Conservation (phyloP, 1,284 basidiomycete genomes). For the Cutaneotrichosporon cyanovorans region DNA sequence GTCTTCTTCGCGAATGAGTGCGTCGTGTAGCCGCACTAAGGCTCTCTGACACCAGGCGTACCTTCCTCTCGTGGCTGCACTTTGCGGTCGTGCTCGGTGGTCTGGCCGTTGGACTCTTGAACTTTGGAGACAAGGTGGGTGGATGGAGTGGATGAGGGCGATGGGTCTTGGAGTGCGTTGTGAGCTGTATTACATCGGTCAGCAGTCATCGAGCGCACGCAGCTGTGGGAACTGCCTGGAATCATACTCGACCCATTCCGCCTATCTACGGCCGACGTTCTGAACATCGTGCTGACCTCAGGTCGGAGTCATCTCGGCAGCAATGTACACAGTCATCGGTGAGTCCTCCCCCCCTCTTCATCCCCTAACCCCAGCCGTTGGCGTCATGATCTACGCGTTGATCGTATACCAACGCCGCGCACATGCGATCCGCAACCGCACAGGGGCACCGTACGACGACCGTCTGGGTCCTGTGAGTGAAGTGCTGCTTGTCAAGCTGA, state of each 20-base stretch:
- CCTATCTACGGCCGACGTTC: too few species aligned
- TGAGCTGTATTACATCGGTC: too few species aligned
- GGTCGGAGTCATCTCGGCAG: constrained; percentile 46
- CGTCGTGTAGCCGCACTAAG: constrained; percentile 7
- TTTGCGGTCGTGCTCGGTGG: constrained; percentile 90
- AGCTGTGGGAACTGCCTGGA: too few species aligned
- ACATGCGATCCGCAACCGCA: constrained; percentile 80
- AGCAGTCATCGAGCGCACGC: too few species aligned
- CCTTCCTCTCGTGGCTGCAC: constrained; percentile 93
- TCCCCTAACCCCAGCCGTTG: constrained; percentile 61
- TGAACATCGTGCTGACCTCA: constrained; percentile 10
- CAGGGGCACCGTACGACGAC: constrained; percentile 94
- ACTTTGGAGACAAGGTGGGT: constrained; percentile 85
- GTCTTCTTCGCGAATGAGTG: constrained; percentile 86
- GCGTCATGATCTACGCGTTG: constrained; percentile 91
- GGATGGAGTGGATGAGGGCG: not conserved
- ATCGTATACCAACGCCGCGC: constrained; percentile 96
- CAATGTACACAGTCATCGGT: constrained; percentile 47
- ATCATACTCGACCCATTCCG: too few species aligned
- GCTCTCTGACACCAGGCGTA: constrained; percentile 45
- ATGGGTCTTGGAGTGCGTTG: too few species aligned
- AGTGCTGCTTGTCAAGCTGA: constrained; percentile 21
- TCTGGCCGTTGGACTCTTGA: constrained; percentile 89
- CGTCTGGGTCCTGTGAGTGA: constrained; percentile 74
- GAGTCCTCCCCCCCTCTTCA: constrained; percentile 7